A percentile compares a stretch with the other conserved stretches of the same genome.
These are phyloP conservation scores for Poa pratensis DNA, from an alignment of 176 grass and related monocot species.

Conservation along the genomic window DNA sequence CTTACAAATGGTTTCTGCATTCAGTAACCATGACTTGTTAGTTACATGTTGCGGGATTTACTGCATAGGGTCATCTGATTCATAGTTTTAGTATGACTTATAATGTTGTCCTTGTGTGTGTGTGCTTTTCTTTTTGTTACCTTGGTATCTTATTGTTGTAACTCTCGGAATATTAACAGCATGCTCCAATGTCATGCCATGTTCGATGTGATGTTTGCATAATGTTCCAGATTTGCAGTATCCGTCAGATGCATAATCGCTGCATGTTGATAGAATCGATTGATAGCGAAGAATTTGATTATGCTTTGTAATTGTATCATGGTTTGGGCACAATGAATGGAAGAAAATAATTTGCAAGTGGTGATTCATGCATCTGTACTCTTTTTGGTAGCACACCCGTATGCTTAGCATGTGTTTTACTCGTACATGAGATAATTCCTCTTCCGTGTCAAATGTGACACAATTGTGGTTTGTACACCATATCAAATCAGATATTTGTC, in stretches of 20 bases:
- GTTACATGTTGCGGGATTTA: not conserved
- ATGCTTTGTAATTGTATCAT: conserved; percentile 7
- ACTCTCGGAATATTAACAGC: not conserved
- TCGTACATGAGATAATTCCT: not conserved
- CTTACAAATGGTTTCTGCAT: conserved; percentile 11
- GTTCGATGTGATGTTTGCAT: conserved; percentile 6
- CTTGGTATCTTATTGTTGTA: not conserved
- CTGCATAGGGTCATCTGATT: not conserved
- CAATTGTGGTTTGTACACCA: not conserved
- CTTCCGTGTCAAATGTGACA: not conserved
- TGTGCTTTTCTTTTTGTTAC: not conserved
- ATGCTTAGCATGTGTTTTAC: conserved; percentile 20
- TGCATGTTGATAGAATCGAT: not conserved
- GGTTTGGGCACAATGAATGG: not conserved
- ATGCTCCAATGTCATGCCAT: not conserved
- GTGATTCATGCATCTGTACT: not conserved
- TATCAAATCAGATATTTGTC: not conserved
- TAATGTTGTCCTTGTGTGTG: not conserved
- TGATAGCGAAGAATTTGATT: not conserved
- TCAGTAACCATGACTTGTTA: not conserved
- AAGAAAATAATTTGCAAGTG: not conserved
- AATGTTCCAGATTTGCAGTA: not conserved
- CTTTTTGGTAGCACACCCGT: conserved; percentile 1
- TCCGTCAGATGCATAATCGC: not conserved
- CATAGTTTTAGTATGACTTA: conserved; percentile 4